Percentiles rank a stretch among this genome's conserved stretches.
phyloP scores from a whole-genome alignment of 495 filamentous ascomycete genomes.

The Polyplosphaeria fusca region DNA sequence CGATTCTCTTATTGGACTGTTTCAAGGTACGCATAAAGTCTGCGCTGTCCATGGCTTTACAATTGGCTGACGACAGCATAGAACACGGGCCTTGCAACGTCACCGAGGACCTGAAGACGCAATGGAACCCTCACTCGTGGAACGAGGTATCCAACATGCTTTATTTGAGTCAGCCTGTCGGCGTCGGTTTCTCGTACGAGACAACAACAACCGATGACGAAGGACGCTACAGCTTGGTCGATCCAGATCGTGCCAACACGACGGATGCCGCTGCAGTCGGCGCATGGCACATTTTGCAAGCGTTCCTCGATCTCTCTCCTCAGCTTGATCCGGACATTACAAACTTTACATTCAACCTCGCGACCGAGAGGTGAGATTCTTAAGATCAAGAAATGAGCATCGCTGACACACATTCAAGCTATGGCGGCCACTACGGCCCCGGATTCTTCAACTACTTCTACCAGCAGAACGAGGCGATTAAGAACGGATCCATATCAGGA shows the following conservation, averaged over 20 bases:
- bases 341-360: constrained; percentile 60
- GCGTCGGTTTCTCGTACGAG: constrained; percentile 60
- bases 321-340: constrained; percentile 42
- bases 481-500: constrained; percentile 47
- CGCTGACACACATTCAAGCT: constrained; percentile 1
- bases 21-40: background rate
- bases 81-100: constrained; percentile 62
- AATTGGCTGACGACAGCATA: background rate
- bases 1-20: constrained; percentile 60
- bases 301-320: constrained; percentile 41
- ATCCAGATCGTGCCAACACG: constrained; percentile 42
- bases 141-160: constrained; percentile 72
- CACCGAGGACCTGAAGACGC: constrained; percentile 52
- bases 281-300: constrained; percentile 47
- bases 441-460: constrained; percentile 61
- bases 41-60: background rate
- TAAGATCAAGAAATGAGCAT: background rate
- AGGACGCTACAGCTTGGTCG: constrained; percentile 48
- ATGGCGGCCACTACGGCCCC: constrained; percentile 32
- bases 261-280: constrained; percentile 51
- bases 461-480: constrained; percentile 56
- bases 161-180: constrained; percentile 67
- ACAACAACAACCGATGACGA: constrained; percentile 44
- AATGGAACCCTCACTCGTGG: constrained; percentile 65
- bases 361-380: constrained; percentile 52